phyloP scores from a whole-genome alignment of 2,329 filamentous ascomycete species.

The Beauveria rudraprayagi region DNA sequence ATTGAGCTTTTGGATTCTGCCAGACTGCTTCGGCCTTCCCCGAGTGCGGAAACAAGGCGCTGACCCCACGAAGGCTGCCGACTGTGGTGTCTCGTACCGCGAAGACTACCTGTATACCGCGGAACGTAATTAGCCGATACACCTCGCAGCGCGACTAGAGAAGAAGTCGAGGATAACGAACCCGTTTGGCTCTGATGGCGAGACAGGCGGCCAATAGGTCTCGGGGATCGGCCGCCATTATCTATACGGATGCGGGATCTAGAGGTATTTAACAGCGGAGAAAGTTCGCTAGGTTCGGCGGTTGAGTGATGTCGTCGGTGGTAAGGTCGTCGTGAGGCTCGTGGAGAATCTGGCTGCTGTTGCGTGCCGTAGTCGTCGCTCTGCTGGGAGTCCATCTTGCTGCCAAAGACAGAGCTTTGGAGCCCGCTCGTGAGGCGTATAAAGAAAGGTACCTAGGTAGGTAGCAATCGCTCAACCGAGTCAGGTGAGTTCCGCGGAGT shows the following conservation, averaged over 20 bases:
- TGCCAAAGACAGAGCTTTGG: background rate
- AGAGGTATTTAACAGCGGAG: constrained; percentile 33
- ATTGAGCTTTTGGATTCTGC: constrained; percentile 58
- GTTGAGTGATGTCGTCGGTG: constrained; percentile 20
- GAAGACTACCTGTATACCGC: constrained; percentile 27
- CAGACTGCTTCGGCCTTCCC: constrained; percentile 49
- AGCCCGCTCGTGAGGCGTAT: background rate
- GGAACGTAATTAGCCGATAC: background rate
- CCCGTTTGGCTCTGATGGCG: constrained; percentile 38
- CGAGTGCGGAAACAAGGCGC: constrained; percentile 54
- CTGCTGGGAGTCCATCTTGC: constrained; percentile 24
- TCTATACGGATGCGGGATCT: constrained; percentile 36
- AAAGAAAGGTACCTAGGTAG: background rate
- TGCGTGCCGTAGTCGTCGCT: constrained; percentile 21
- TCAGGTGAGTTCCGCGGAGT: background rate
- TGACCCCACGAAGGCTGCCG: constrained; percentile 51
- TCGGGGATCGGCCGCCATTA: constrained; percentile 22
- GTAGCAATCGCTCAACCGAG: background rate
- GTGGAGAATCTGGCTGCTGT: constrained; percentile 24
- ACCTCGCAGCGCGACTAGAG: background rate
- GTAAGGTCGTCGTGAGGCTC: constrained; percentile 21
- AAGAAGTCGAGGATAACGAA: constrained; percentile 17
- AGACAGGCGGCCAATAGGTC: constrained; percentile 20
- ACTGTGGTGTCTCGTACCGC: constrained; percentile 41
- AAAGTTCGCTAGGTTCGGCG: constrained; percentile 34